A percentile compares a stretch with the other conserved stretches of the same genome.
Evolutionary conservation across 352 stramenopile species (phyloP).

Genomic region (Globisporangium lucens): DNA sequence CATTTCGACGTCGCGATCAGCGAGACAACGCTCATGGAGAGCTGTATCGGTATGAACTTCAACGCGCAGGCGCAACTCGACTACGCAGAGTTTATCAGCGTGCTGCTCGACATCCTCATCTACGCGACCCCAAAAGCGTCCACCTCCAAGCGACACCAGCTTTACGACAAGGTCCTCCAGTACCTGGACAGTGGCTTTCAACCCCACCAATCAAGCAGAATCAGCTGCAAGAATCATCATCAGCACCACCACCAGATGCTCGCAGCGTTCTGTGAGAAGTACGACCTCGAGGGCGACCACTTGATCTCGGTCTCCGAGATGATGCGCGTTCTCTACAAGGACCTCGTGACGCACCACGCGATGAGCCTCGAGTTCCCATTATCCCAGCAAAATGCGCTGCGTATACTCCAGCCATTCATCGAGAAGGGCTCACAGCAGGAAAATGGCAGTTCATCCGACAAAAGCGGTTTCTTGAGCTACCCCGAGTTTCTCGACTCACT

Average conservation of each 20-base stretch:
- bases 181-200: conserved; percentile 48
- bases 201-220: neutral
- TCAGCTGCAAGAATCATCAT: neutral
- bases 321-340: conserved; percentile 30
- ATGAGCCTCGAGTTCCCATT: conserved; percentile 31
- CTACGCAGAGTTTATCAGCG: conserved; percentile 44
- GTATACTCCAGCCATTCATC: conserved; percentile 21
- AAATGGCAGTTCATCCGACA: too few relatives aligned
- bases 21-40: conserved; percentile 43
- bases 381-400: conserved; percentile 32
- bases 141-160: conserved; percentile 19
- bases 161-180: conserved; percentile 25
- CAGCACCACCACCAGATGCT: conserved; percentile 25
- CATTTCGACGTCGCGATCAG: conserved; percentile 29
- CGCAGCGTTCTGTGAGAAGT: conserved; percentile 42
- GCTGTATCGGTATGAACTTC: conserved; percentile 65
- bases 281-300: conserved; percentile 34
- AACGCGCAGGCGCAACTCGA: conserved; percentile 48
- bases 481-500: conserved; percentile 33
- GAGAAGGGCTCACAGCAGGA: too few relatives aligned
- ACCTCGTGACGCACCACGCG: conserved; percentile 38
- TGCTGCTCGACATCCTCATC: conserved; percentile 55
- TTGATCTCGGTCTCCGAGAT: conserved; percentile 38
- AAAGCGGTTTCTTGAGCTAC: conserved; percentile 30
- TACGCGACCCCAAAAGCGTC: conserved; percentile 33